Base-by-base conservation (phyloP, 257 asterid species). In the Echium plantagineum region DNA sequence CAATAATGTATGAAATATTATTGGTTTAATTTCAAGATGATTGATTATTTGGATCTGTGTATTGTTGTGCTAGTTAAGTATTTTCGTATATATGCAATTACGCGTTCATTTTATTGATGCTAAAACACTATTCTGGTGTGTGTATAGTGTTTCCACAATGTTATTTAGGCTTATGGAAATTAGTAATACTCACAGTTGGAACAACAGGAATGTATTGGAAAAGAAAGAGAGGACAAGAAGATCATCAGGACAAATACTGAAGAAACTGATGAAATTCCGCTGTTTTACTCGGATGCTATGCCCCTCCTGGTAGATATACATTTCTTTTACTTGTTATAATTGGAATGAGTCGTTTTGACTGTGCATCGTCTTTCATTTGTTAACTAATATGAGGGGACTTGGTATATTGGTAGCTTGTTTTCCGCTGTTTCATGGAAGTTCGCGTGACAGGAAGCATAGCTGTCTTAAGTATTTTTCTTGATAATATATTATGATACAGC, bases 241-340 rank as follows among this genome's bases (percentile, higher is more conserved):
- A 75, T 55, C 5, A 19, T 63, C 0, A 22, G 42, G 3, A 66
- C 60, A 56, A 38, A 67, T 28, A 68, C 71, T 21, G 58, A 71
- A 17, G 79, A 71, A 59, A 85, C 75, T 26, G 95, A 90, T 58
- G 98, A 90, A 17, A 74, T 80, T 55, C 62, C 96, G 21, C 81
- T 90, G 64, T 90, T 90, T 81, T 90, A 90, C 69, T 87, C 98
- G 0, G 95, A 90, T 80, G 69, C 87, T 65, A 80, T 90, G 88
- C 96, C 96, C 4, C 94, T 90, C 70, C 98, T 90, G 49, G 95
- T 87, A 74, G 79, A 94, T 52, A 31, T 13, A 35, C 30, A 1
- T 55, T 18, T 9, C 28, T 38, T 42, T 52, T 30, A 24, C 10
- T 42, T 57, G 9, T 16, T 61, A 17, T 46, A 6, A 21, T 7